Evolutionary conservation across 768 basidiomycete genomes (phyloP), one percentile per base, ranked within the genome.

Genomic region (Boletus rubropictus): DNA sequence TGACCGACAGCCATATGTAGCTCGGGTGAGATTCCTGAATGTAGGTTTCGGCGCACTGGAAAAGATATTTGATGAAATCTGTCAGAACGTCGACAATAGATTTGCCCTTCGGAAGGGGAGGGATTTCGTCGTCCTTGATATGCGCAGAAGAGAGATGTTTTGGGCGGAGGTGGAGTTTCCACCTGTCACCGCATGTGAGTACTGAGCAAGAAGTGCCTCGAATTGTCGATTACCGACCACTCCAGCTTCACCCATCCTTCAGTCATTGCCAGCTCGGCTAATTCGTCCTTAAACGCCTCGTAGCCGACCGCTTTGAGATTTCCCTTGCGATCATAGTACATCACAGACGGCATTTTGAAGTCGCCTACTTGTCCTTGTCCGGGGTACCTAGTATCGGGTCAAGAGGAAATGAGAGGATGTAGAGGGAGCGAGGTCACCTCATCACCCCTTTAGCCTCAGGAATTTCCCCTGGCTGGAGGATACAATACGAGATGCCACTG

Each of bases 21-120:
- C 36, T 33, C 0, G 65, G 59, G 33, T 75, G 71, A 0, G 68
- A 65, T 15, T 77, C 73, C 14, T 58, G 52, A 27, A 81, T 78
- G 42, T 75, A 80, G 0, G 44, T 56, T 22, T 58, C 59, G 0
- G 75, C 66, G 27, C 76, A 77, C 3, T 61, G 36, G 42, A 68
- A 71, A 0, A 81, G 61, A 38, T 77, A 78, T 7, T 39, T 31
- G 29, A 78, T 55, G 48, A 73, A 75, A 48, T 78, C 75, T 11
- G 63, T 63, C 15, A 78, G 66, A n/a, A 78, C 63, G 3, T 68
- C 56, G 9, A 69, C 51, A 1, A 62, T 56, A 20, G 67, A 58
- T 56, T 72, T 76, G 11, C 64, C 63, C 1, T 20, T 27, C 1
- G 76, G 77, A 3, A 78, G 64, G 1, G 67, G 62, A 1, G 70